phyloP scores from a whole-genome alignment of 225 moss, liverwort and hornwort genomes.

The Pseudisothecium myosuroides region DNA sequence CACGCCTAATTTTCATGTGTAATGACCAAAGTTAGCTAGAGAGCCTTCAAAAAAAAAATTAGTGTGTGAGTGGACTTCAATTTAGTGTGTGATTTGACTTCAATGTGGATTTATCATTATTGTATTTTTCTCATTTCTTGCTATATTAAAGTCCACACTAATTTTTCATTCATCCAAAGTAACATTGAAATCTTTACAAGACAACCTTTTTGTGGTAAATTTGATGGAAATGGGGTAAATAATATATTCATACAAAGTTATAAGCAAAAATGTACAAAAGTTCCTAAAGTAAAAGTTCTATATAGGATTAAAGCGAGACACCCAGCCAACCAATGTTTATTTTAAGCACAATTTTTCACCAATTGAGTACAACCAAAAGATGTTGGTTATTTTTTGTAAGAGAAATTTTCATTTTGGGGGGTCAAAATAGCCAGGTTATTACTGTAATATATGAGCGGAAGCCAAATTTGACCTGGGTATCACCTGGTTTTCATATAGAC shows the following conservation, averaged over 20 bases:
- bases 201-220: not conserved
- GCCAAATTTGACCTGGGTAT: too few relatives aligned
- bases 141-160: fast-evolving
- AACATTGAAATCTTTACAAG: not conserved
- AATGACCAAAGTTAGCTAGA: fast-evolving
- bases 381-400: too few relatives aligned
- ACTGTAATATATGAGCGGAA: too few relatives aligned
- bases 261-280: not conserved
- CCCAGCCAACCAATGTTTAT: too few relatives aligned
- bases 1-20: fast-evolving
- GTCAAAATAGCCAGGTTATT: too few relatives aligned
- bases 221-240: too few relatives aligned
- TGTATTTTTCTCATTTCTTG: fast-evolving
- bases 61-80: not conserved
- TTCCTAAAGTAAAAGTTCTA: not conserved
- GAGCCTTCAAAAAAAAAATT: not conserved
- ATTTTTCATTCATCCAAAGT: not conserved
- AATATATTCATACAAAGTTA: not conserved
- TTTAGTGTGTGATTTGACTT: not conserved
- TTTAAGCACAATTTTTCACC: too few relatives aligned
- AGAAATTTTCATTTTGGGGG: too few relatives aligned
- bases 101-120: too few relatives aligned
- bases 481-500: too few relatives aligned
- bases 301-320: too few relatives aligned
- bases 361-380: too few relatives aligned